Evolutionary conservation across 1,139 yeast genomes (phyloP).

Genomic region (Geotrichum macrosporum): DNA sequence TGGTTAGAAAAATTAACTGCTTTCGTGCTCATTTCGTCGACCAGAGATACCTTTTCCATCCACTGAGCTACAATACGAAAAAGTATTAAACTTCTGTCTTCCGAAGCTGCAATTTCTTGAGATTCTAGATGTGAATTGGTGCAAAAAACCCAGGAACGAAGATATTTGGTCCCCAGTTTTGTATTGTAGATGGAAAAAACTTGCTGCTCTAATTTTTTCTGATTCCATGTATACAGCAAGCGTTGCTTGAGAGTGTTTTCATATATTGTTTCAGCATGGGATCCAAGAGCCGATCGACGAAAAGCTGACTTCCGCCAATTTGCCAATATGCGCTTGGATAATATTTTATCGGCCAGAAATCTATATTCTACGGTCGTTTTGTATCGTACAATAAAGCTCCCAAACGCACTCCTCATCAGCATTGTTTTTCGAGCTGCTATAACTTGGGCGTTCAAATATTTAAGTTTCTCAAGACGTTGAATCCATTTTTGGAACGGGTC

Average conservation of each 20-base stretch:
- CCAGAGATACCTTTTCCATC: not conserved
- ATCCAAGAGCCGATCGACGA: not conserved
- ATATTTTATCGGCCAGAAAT: not conserved
- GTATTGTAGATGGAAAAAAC: constrained; percentile 5
- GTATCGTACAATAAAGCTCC: not conserved
- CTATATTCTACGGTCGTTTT: not conserved
- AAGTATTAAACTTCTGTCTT: not conserved
- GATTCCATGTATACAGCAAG: constrained; percentile 10
- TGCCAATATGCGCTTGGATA: not conserved
- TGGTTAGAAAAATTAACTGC: constrained; percentile 6
- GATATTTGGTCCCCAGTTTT: constrained; percentile 4
- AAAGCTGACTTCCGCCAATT: not conserved
- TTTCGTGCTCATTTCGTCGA: not conserved
- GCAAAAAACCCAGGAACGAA: constrained; percentile 10
- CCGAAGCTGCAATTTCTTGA: not conserved
- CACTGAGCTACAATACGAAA: not conserved
- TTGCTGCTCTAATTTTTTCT: constrained; percentile 8
- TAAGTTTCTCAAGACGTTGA: not conserved
- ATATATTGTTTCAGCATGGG: constrained; percentile 5
- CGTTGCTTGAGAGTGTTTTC: constrained; percentile 10
- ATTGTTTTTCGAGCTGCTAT: not conserved
- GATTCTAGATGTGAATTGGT: not conserved
- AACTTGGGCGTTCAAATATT: not conserved
- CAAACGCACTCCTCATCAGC: not conserved
- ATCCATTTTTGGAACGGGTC: constrained; percentile 6